Conservation (phyloP, 163 green algal species). For the Chloroidium sp. region DNA sequence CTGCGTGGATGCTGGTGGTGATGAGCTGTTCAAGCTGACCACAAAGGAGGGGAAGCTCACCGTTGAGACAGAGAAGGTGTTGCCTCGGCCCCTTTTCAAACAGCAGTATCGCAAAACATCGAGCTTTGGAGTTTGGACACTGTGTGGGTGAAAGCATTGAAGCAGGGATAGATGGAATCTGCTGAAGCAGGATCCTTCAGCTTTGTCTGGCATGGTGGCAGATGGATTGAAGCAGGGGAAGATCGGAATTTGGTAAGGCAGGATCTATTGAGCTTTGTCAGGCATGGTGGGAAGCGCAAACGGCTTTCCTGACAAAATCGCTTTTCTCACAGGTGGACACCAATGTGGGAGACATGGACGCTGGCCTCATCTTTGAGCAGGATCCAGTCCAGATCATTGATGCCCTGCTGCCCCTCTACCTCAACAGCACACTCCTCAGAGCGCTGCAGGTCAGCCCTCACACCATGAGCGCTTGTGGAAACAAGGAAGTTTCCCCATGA, state of each 20-base stretch:
- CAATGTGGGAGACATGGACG: slow-evolving; percentile 55
- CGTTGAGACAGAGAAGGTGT: slow-evolving; percentile 56
- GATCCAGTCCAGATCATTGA: slow-evolving; percentile 97
- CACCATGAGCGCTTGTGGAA: background rate
- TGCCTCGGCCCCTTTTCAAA: background rate
- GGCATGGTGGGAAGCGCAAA: too few species aligned
- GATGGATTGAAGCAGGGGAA: too few species aligned
- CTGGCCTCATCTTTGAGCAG: slow-evolving; percentile 95
- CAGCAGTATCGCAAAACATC: background rate
- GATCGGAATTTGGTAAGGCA: too few species aligned
- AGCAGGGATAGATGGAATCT: background rate
- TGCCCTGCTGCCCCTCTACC: slow-evolving; percentile 97
- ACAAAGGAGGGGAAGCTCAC: slow-evolving; percentile 72
- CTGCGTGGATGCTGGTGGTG: slow-evolving; percentile 91
- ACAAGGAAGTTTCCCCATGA: too few species aligned
- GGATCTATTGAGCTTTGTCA: too few species aligned
- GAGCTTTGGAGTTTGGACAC: too few species aligned
- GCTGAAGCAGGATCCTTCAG: too few species aligned
- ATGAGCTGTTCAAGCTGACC: slow-evolving; percentile 98
- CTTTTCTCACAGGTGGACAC: slow-evolving; percentile 28
- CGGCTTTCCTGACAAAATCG: too few species aligned
- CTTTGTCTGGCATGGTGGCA: too few species aligned
- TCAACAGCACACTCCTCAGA: slow-evolving; percentile 88
- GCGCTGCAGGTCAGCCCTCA: slow-evolving; percentile 36
- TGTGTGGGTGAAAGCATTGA: background rate